Percentiles rank a stretch among this genome's conserved stretches.
Conservation (phyloP, 352 stramenopile genomes). For the Plasmopara halstedii region DNA sequence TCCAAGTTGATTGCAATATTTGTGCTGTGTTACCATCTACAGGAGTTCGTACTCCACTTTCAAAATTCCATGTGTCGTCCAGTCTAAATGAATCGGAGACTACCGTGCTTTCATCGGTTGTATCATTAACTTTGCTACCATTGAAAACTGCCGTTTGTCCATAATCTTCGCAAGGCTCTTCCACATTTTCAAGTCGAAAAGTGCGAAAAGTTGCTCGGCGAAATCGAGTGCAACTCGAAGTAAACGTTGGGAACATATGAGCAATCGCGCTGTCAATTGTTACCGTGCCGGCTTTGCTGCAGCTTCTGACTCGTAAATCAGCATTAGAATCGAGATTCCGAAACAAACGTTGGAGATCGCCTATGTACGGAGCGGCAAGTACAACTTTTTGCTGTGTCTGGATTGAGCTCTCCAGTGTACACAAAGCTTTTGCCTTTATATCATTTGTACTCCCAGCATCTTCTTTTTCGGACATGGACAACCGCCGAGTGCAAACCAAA, state of each 20-base stretch:
- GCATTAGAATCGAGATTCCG: slow-evolving; percentile 14
- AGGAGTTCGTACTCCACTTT: slow-evolving; percentile 15
- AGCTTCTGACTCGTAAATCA: slow-evolving; percentile 15
- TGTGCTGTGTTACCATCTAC: slow-evolving; percentile 51
- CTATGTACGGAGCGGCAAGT: slow-evolving; percentile 28
- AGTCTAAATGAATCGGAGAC: slow-evolving; percentile 17
- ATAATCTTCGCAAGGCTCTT: slow-evolving; percentile 47
- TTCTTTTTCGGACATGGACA: slow-evolving; percentile 17
- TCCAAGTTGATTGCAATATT: slow-evolving; percentile 41
- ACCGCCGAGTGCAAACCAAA: slow-evolving; percentile 23
- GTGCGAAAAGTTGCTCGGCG: slow-evolving; percentile 23
- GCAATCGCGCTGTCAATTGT: slow-evolving; percentile 13
- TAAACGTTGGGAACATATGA: slow-evolving; percentile 7
- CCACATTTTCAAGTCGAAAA: slow-evolving; percentile 36
- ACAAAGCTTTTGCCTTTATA: neutral
- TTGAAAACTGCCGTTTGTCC: slow-evolving; percentile 40
- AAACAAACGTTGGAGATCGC: slow-evolving; percentile 40
- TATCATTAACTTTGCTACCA: slow-evolving; percentile 5
- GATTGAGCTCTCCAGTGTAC: neutral
- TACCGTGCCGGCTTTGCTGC: slow-evolving; percentile 5
- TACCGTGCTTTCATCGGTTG: neutral
- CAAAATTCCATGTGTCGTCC: slow-evolving; percentile 33
- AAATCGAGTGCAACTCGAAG: slow-evolving; percentile 10
- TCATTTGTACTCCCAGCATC: slow-evolving; percentile 6
- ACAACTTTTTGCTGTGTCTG: slow-evolving; percentile 16